Evolutionary conservation across 1,284 basidiomycete genomes (phyloP), one percentile per base, ranked within the genome.

Genomic region (Fomitopsis schrenkii): DNA sequence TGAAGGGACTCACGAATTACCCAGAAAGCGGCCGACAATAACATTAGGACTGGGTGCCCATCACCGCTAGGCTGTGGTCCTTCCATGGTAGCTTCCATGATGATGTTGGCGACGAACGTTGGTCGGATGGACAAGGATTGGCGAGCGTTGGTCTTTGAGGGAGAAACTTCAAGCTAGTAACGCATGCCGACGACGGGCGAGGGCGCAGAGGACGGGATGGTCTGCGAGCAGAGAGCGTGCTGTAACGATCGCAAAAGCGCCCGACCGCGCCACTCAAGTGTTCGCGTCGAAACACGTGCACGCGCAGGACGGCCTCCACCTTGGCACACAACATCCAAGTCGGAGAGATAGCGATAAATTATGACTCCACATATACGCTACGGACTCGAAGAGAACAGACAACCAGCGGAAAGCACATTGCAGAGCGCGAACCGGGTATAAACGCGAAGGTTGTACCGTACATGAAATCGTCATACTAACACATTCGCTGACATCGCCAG

Each of bases 1-100:
- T 48, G 30, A 26, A 58, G n/a, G 33, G 3, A 83, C 88, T 66
- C 70, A 93, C 91, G 71, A 60, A 93, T 84, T 22, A 91, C 90
- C 83, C 90, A 91, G 72, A 95, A 93, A 68, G 85, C 88, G 1
- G 93, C 92, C n/a, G 92, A 90, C 7, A 93, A 79, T 33, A 92
- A 78, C 17, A 87, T 86, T 55, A 94, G 81, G 56, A 93, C 76
- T 14, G 91, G 91, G 70, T 87, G 83, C 53, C 75, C 71, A 42
- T 73, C 79, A 19, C 62, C 38, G n/a, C 48, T 57, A 9, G 52
- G 54, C 38, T 40, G 38, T 15, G 38, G 14, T 9, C 30, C 53
- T 28, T 57, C 62, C 10, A 66, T 63, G 10, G 54, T 7, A n/a
- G 60, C 7, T 6, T 68, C 68, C 68, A 68, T 70, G 26, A 15